Percentiles rank a stretch among this genome's conserved stretches.
phyloP scores from a whole-genome alignment of 139 green algal genomes.

The Tetratostichococcus sp. region DNA sequence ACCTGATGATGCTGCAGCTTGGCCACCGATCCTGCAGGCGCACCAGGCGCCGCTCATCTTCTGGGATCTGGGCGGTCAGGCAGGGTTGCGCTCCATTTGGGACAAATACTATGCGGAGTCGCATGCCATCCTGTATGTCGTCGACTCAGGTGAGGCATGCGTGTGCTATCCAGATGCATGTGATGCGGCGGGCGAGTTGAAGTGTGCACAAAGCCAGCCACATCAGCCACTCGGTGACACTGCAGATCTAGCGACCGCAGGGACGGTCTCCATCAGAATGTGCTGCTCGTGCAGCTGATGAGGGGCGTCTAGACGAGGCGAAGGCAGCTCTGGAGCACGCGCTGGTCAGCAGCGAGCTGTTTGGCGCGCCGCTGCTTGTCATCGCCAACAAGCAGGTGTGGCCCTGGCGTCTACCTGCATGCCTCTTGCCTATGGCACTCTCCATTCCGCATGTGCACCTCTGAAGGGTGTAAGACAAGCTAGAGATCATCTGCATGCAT shows the following conservation, averaged over 20 bases:
- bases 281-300: background rate
- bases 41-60: conserved; percentile 69
- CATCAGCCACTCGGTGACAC: too few species aligned
- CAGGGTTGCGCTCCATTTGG: conserved; percentile 86
- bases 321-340: conserved; percentile 61
- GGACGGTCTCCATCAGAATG: too few species aligned
- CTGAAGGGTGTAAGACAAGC: too few species aligned
- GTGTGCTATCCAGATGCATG: background rate
- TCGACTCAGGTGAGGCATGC: conserved; percentile 68
- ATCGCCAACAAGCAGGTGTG: conserved; percentile 88
- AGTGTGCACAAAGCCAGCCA: too few species aligned
- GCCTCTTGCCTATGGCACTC: too few species aligned
- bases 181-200: too few species aligned
- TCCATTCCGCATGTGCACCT: too few species aligned
- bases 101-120: conserved; percentile 95
- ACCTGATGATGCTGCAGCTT: too few species aligned
- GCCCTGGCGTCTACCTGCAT: too few species aligned
- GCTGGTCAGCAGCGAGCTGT: conserved; percentile 66
- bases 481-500: background rate
- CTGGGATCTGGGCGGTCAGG: conserved; percentile 87
- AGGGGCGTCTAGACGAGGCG: conserved; percentile 52
- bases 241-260: too few species aligned
- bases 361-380: conserved; percentile 81
- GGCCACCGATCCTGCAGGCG: conserved; percentile 2
- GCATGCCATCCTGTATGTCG: conserved; percentile 86